A percentile compares a stretch with the other conserved stretches of the same genome.
Evolutionary conservation across 495 filamentous ascomycete genomes (phyloP).

Genomic region (Hypoxylon lienhwacheense): DNA sequence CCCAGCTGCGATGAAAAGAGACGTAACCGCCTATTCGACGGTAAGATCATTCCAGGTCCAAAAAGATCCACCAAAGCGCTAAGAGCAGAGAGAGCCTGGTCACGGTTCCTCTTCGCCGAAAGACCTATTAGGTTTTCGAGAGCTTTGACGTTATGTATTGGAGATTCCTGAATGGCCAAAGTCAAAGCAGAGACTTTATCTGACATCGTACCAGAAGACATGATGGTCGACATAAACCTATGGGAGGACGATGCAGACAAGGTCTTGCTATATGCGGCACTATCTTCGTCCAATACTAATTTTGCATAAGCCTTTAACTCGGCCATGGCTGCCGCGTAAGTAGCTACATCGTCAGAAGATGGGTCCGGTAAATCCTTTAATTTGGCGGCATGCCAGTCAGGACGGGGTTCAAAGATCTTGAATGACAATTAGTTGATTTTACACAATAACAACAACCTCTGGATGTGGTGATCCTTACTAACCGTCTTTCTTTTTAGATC

Average conservation of each 20-base stretch:
- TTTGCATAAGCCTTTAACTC: conserved; percentile 75
- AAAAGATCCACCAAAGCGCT: conserved; percentile 92
- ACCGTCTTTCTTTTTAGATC: conserved; percentile 45
- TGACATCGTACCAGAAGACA: conserved; percentile 91
- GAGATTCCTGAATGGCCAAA: conserved; percentile 90
- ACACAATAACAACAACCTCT: neutral
- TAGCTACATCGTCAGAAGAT: conserved; percentile 50
- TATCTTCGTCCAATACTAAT: conserved; percentile 71
- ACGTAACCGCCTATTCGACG: conserved; percentile 75
- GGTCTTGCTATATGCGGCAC: conserved; percentile 59
- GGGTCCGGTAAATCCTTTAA: conserved; percentile 58
- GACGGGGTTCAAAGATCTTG: conserved; percentile 72
- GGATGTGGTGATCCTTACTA: conserved; percentile 40
- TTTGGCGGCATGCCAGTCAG: conserved; percentile 79
- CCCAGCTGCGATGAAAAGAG: conserved; percentile 79
- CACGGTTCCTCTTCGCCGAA: conserved; percentile 84
- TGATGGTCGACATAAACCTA: conserved; percentile 94
- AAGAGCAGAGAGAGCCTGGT: conserved; percentile 90
- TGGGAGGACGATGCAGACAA: conserved; percentile 72
- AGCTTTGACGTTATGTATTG: conserved; percentile 85
- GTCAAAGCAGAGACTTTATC: conserved; percentile 97
- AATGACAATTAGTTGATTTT: conserved; percentile 30
- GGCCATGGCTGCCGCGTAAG: conserved; percentile 63
- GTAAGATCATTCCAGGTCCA: conserved; percentile 81
- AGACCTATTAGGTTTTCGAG: conserved; percentile 79